Conservation (phyloP, 139 green algal species). For the Chlamydomonas sp. region DNA sequence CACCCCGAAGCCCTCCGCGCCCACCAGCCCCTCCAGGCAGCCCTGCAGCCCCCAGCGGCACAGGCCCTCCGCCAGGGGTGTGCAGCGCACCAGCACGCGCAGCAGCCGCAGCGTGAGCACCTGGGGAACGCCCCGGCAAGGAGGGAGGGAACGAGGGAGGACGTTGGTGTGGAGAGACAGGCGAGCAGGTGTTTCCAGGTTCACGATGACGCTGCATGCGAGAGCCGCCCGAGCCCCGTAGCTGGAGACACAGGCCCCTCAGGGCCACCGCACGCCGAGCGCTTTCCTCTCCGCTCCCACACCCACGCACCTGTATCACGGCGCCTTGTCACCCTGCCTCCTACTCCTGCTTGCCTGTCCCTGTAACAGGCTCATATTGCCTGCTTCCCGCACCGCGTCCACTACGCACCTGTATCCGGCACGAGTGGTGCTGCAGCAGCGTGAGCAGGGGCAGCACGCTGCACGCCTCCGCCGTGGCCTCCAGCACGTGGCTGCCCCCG, state of each 20-base stretch:
- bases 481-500: not conserved
- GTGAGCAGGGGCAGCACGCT: slow-evolving; percentile 14
- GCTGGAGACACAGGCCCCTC: no score
- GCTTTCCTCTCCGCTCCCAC: no score
- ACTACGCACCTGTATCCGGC: slow-evolving; percentile 26
- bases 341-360: no score
- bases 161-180: not conserved
- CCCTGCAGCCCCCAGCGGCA: not conserved
- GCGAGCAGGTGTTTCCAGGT: not conserved
- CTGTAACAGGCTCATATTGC: not conserved
- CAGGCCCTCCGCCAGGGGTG: not conserved
- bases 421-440: slow-evolving; percentile 25
- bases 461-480: not conserved
- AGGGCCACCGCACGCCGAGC: no score
- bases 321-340: no score
- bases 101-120: slow-evolving; percentile 11
- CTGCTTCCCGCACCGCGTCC: not conserved
- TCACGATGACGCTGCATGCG: no score
- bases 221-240: no score
- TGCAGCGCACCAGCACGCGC: not conserved
- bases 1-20: not conserved
- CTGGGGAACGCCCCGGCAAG: not conserved
- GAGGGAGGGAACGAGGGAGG: not conserved
- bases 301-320: no score
- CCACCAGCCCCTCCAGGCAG: not conserved